A percentile compares a stretch with the other conserved stretches of the same genome.
Conservation (phyloP, 2,329 filamentous ascomycete genomes). For the Aspergillus calidoustus region DNA sequence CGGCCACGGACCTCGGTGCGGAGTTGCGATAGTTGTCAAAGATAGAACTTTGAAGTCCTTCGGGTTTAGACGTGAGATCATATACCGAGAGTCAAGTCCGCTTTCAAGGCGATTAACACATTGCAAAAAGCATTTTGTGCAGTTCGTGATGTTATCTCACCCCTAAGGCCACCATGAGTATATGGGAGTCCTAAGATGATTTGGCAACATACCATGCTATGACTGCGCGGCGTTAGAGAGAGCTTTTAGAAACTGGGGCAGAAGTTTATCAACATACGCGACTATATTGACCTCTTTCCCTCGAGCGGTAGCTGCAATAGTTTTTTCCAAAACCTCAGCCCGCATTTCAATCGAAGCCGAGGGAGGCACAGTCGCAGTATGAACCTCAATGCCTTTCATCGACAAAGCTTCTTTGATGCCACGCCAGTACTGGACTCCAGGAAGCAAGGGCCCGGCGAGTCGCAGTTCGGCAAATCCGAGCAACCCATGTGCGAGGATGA, state of each 20-base stretch:
- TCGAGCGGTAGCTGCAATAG: conserved; percentile 57
- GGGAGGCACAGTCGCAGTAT: conserved; percentile 63
- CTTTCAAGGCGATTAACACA: conserved; percentile 41
- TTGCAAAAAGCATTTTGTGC: not conserved
- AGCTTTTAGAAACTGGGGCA: not conserved
- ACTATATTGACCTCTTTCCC: conserved; percentile 68
- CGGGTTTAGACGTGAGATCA: conserved; percentile 64
- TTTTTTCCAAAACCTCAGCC: conserved; percentile 57
- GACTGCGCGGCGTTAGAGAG: conserved; percentile 33
- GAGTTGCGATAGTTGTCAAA: conserved; percentile 66
- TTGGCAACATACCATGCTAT: conserved; percentile 51
- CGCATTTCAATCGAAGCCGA: conserved; percentile 64
- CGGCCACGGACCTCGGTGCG: conserved; percentile 55
- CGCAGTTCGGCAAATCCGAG: conserved; percentile 68
- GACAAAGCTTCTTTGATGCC: conserved; percentile 64
- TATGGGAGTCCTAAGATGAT: not conserved
- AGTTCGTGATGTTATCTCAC: conserved; percentile 29
- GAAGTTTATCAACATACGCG: conserved; percentile 52
- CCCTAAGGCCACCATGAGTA: conserved; percentile 33
- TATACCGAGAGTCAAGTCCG: conserved; percentile 66
- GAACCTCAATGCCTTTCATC: conserved; percentile 63
- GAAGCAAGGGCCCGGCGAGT: conserved; percentile 57
- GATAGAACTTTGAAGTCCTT: conserved; percentile 75
- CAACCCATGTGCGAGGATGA: conserved; percentile 68
- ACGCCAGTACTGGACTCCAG: conserved; percentile 67